Evolutionary conservation across 108 stramenopile species (phyloP), one percentile per base, ranked within the genome.

Genomic region (Cafeteria roenbergensis): DNA sequence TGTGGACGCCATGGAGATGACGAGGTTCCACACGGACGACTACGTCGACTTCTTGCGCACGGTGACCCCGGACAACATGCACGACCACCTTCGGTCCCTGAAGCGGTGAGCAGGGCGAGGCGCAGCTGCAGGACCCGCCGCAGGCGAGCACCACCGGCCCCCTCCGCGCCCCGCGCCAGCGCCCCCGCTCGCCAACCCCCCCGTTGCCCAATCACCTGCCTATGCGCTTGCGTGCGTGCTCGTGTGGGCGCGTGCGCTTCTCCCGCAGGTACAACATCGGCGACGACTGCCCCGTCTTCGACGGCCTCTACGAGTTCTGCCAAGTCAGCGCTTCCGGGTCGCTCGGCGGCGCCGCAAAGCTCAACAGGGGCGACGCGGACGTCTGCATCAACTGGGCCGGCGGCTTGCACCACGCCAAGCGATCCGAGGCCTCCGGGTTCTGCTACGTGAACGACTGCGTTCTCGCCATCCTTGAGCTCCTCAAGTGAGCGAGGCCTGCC

Each of bases 371-470:
- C 37, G 76, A 92, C 67, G 73, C 90, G 35, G 95, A 99, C 79
- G 84, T 99, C 62, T 87, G 86, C 79, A 86, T 99, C 62, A 99
- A 99, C 78, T 99, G 98, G 98, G 80, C 82, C 38, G 98, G 98
- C 17, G 98, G 98, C 30, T 75, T 99, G 48, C 98, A 99, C 77
- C 98, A 99, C 76, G 98, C 98, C 55, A 99, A 99, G 73, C 97
- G 97, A 73, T 68, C 77, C n/a, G 95, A 97, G 75, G 93, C 93
- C 0, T 83, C 81, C 30, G 95, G 91, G 8, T 93, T 93, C 69
- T 93, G 94, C 72, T 95, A 92, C 76, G 85, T 99, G 67, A 97
- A 99, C 68, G 95, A 99, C 75, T 95, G 95, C 71, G 98, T 99
- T 0, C 75, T 99, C 71, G 95, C 95, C 29, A 99, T 99, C 64